Evolutionary conservation across 306 rosid genomes (phyloP).

Genomic region (Carpinus viminea): DNA sequence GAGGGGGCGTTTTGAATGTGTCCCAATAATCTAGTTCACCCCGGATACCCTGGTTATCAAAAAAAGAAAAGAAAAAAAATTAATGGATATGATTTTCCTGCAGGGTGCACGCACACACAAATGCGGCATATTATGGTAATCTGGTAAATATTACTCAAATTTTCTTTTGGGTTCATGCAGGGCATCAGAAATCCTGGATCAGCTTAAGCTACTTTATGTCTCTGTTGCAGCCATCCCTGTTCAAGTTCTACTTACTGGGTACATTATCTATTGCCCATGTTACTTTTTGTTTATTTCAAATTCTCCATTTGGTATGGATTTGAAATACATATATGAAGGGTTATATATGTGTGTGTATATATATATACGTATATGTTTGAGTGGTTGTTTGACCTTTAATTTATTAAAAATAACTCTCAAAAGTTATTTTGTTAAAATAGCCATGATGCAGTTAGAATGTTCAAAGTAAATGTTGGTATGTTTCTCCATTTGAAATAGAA

Average conservation of each 20-base stretch:
- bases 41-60: neutral
- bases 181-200: slow-evolving; percentile 54
- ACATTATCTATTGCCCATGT: slow-evolving; percentile 11
- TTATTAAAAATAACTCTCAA: neutral
- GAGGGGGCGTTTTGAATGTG: too few species aligned
- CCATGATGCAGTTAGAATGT: neutral
- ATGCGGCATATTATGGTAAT: neutral
- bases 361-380: neutral
- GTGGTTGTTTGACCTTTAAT: neutral
- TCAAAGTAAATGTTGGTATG: too few species aligned
- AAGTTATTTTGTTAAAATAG: neutral
- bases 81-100: neutral
- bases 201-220: slow-evolving; percentile 45
- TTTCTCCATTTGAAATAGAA: too few species aligned
- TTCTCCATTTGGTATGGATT: neutral
- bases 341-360: too few species aligned
- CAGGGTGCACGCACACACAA: neutral
- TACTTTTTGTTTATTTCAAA: slow-evolving; percentile 18
- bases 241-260: slow-evolving; percentile 70
- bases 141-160: slow-evolving; percentile 9
- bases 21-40: too few species aligned
- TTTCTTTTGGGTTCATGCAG: slow-evolving; percentile 41
- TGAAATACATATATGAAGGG: too few species aligned
- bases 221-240: slow-evolving; percentile 58
- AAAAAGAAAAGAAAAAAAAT: too few species aligned